A percentile compares a stretch with the other conserved stretches of the same genome.
phyloP scores from a whole-genome alignment of 805 yeast genomes.

The Candida krabiensis region DNA sequence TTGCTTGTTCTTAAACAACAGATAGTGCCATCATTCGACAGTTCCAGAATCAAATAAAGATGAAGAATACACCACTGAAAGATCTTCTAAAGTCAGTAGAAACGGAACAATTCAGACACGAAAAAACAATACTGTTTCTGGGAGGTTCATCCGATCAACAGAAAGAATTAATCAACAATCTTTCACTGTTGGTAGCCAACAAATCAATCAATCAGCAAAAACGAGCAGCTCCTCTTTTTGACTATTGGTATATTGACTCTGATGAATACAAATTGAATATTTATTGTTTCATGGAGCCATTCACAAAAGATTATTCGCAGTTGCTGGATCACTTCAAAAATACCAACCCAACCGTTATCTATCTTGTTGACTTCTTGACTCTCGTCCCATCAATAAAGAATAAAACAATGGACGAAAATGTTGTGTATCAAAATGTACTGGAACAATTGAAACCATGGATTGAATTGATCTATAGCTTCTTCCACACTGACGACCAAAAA shows the following conservation, averaged over 20 bases:
- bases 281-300: constrained; percentile 10
- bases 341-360: constrained; percentile 2
- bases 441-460: neutral
- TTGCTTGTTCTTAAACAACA: no score
- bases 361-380: constrained; percentile 4
- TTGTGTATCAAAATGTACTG: neutral
- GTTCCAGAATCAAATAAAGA: no score
- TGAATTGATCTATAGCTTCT: neutral
- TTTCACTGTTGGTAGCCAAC: neutral
- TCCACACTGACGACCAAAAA: neutral
- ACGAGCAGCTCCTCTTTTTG: constrained; percentile 8
- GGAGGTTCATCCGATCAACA: constrained; percentile 12
- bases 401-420: neutral
- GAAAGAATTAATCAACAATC: constrained; percentile 3
- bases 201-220: neutral
- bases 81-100: constrained; percentile 10
- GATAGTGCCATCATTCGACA: no score
- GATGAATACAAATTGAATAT: constrained; percentile 9
- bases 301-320: neutral
- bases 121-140: constrained; percentile 7
- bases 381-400: neutral
- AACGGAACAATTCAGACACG: constrained; percentile 2
- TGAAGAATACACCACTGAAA: constrained; percentile 10
- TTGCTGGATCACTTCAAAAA: constrained; percentile 4
- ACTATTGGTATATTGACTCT: constrained; percentile 9